Base-by-base conservation (phyloP, 2,329 filamentous ascomycete genomes). In the Metarhizium brunneum region DNA sequence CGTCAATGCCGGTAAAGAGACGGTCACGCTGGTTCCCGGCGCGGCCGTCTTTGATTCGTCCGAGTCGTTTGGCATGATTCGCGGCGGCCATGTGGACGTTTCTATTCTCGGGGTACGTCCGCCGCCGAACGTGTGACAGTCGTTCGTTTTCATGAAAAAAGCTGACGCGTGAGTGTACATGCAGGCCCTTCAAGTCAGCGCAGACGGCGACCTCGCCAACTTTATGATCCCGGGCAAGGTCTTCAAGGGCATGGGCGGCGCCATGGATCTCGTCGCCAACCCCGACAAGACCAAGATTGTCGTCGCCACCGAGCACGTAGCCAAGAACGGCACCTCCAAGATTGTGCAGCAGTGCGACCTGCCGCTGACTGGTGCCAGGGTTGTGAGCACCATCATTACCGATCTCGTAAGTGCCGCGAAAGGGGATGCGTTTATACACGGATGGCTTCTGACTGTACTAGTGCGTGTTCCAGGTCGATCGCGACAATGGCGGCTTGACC, bases 201-300 rank as follows among this genome's bases (percentile, higher is more conserved):
- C 88, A 0, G 77, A 81, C 2, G 90, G 90, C 30, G 90, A 95
- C 66, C 72, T 95, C 54, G 90, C 90, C 49, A 94, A 94, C 72
- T 95, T 90, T 77, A 94, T 94, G 86, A 87, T 95, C 59, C 90
- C 90, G 0, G 90, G 90, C 29, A 94, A 92, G 71, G 83, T 90
- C 11, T 84, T 91, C 72, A 94, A 94, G 77, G 90, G 90, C 18
- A 94, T 95, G 85, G 90, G 90, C 58, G 85, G 85, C 32, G 85
- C 85, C 18, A 88, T 88, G 85, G 85, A 88, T 66, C 72, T 88
- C 7, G 84, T 88, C 11, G 84, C 82, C 42, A 87, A 88, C 69
- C 85, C 85, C 0, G 82, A 86, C 61, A 76, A 79, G 63, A 88
- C 85, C 61, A 88, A 87, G 76, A 86, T 88, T 61, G 83, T 88